phyloP scores from a whole-genome alignment of 331 rosid genomes.

The Dryas integrifolia region DNA sequence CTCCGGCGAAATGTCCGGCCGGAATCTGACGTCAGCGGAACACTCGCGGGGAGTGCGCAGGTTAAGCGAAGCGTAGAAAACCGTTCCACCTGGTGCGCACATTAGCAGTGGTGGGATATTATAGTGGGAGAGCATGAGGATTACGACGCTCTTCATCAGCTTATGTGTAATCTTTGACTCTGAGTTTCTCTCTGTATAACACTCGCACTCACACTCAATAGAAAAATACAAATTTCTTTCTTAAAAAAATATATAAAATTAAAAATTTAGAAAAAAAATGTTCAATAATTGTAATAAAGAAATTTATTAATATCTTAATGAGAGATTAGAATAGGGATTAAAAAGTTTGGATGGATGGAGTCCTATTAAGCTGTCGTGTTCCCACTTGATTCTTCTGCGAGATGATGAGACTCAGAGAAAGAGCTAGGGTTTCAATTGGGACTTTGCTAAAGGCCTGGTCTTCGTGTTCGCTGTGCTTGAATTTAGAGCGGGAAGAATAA shows the following conservation, averaged over 20 bases:
- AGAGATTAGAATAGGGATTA: slow-evolving; percentile 12
- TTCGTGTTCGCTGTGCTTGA: slow-evolving; percentile 2
- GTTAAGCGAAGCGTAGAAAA: slow-evolving; percentile 13
- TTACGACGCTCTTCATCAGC: slow-evolving; percentile 29
- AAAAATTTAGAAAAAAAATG: not conserved
- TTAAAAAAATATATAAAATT: not conserved
- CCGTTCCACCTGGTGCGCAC: slow-evolving; percentile 59
- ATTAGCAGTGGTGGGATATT: slow-evolving; percentile 28
- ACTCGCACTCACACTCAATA: slow-evolving; percentile 19
- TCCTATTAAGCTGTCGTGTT: slow-evolving; percentile 52
- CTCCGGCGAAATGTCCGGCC: slow-evolving; percentile 4
- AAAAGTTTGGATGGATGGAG: slow-evolving; percentile 19
- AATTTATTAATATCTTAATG: slow-evolving; percentile 13
- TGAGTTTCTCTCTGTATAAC: slow-evolving; percentile 16
- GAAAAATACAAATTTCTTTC: slow-evolving; percentile 12
- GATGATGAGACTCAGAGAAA: slow-evolving; percentile 35
- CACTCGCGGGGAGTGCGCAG: slow-evolving; percentile 23
- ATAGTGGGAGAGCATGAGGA: slow-evolving; percentile 61
- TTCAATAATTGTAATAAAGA: slow-evolving; percentile 11
- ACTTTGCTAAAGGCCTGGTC: slow-evolving; percentile 15
- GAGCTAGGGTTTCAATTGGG: slow-evolving; percentile 24
- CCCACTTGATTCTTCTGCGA: slow-evolving; percentile 37
- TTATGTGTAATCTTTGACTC: slow-evolving; percentile 48
- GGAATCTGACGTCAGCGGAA: slow-evolving; percentile 20
- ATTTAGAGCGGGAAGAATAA: slow-evolving; percentile 50